Evolutionary conservation across 2,329 filamentous ascomycete species (phyloP).

Genomic region (Colletotrichum godetiae): DNA sequence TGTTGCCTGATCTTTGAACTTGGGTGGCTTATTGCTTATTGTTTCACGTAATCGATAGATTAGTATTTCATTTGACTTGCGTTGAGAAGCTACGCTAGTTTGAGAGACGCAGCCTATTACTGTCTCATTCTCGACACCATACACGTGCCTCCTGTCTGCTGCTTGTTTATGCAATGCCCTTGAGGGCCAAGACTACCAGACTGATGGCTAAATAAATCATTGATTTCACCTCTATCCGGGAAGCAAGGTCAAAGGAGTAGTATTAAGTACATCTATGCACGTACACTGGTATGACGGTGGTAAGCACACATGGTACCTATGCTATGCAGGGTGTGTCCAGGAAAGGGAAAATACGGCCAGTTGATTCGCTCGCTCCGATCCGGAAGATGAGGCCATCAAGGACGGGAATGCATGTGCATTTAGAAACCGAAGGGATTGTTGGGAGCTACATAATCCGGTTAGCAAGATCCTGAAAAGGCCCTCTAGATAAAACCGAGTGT

Average conservation of each 20-base stretch:
- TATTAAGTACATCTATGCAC: conserved; percentile 32
- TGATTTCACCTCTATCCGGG: not conserved
- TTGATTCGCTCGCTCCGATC: conserved; percentile 10
- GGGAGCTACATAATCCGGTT: conserved; percentile 51
- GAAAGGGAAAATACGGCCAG: conserved; percentile 16
- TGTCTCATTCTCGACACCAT: not conserved
- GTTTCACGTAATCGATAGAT: not conserved
- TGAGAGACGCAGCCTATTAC: not conserved
- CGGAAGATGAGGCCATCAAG: not conserved
- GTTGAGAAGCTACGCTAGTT: not conserved
- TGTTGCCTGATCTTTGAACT: not conserved
- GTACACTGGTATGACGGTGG: conserved; percentile 16
- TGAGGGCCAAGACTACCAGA: not conserved
- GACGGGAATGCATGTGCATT: conserved; percentile 20
- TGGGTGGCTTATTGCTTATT: not conserved
- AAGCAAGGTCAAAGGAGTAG: not conserved
- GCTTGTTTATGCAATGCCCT: not conserved
- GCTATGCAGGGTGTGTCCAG: conserved; percentile 30
- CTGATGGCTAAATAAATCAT: not conserved
- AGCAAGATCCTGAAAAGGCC: conserved; percentile 18
- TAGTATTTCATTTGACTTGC: not conserved
- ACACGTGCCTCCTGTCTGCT: not conserved
- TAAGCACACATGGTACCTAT: conserved; percentile 12
- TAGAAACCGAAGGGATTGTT: conserved; percentile 67
- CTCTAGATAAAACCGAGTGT: not conserved